Conservation (phyloP, 2,329 filamentous ascomycete genomes). For the Sclerotiophoma versabilis region DNA sequence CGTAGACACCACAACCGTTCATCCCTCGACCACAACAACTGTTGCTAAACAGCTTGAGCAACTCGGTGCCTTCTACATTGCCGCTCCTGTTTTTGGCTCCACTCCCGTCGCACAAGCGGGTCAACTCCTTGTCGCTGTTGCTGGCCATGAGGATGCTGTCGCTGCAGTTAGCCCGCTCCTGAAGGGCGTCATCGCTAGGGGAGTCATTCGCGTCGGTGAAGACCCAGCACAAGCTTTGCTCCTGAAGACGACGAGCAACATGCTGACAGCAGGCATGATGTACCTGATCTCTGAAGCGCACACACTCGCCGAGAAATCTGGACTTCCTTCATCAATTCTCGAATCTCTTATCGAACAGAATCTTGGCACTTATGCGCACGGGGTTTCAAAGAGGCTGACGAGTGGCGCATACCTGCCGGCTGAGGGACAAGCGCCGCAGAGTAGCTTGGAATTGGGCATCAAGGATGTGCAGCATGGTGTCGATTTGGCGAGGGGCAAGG, state of each 20-base stretch:
- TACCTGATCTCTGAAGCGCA: constrained; percentile 59
- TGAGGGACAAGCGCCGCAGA: constrained; percentile 52
- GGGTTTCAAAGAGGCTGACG: constrained; percentile 38
- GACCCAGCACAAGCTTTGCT: constrained; percentile 55
- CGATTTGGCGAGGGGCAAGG: constrained; percentile 51
- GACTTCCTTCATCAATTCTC: constrained; percentile 50
- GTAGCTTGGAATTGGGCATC: constrained; percentile 58
- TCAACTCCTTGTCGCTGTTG: constrained; percentile 56
- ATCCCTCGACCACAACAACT: constrained; percentile 52
- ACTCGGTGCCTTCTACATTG: constrained; percentile 49
- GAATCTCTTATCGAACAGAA: constrained; percentile 53
- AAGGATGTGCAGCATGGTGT: constrained; percentile 63
- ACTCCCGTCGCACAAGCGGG: constrained; percentile 58
- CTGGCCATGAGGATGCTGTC: constrained; percentile 51
- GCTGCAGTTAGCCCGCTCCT: constrained; percentile 50
- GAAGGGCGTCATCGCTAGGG: constrained; percentile 51
- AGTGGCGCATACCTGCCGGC: constrained; percentile 36
- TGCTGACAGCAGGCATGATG: constrained; percentile 59
- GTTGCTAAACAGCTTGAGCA: constrained; percentile 37
- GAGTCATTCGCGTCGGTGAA: constrained; percentile 53
- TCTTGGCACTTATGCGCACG: constrained; percentile 36
- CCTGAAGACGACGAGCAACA: constrained; percentile 60
- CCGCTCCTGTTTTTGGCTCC: constrained; percentile 60
- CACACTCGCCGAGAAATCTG: constrained; percentile 57
- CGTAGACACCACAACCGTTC: constrained; percentile 60